phyloP scores from a whole-genome alignment of 176 grass and related monocot genomes.

The Lolium perenne region DNA sequence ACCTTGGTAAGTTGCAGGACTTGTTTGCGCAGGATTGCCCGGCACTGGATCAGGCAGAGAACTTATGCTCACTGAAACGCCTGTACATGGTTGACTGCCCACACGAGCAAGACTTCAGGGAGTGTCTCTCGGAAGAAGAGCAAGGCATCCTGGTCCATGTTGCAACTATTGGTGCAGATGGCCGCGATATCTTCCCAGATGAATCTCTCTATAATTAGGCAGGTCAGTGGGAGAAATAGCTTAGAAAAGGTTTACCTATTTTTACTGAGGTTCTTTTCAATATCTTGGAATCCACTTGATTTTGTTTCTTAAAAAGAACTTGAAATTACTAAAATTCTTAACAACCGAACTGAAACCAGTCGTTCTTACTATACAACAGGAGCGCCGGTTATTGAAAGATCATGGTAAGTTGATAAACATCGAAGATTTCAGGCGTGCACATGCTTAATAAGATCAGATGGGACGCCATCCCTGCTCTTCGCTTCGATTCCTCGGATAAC shows the following conservation, averaged over 20 bases:
- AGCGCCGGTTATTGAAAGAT: too few species aligned
- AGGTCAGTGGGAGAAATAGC: not conserved
- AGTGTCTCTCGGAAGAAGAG: not conserved
- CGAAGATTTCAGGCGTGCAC: too few species aligned
- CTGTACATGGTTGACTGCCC: slow-evolving; percentile 28
- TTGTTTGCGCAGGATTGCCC: slow-evolving; percentile 21
- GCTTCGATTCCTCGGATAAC: too few species aligned
- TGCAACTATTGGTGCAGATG: not conserved
- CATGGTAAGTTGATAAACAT: too few species aligned
- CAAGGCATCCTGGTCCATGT: not conserved
- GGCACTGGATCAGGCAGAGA: not conserved
- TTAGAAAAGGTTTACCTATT: not conserved
- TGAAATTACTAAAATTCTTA: not conserved
- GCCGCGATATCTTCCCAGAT: not conserved
- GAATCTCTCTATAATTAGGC: slow-evolving; percentile 6
- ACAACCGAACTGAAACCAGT: not conserved
- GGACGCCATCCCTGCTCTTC: too few species aligned
- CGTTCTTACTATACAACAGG: not conserved
- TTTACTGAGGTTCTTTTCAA: not conserved
- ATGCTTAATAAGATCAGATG: not conserved
- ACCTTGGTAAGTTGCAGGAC: slow-evolving; percentile 12
- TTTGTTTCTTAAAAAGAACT: too few species aligned
- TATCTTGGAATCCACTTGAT: not conserved
- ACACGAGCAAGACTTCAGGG: not conserved
- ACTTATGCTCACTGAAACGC: not conserved